phyloP scores from a whole-genome alignment of 2,329 filamentous ascomycete species.

The Ophiostoma sp. region DNA sequence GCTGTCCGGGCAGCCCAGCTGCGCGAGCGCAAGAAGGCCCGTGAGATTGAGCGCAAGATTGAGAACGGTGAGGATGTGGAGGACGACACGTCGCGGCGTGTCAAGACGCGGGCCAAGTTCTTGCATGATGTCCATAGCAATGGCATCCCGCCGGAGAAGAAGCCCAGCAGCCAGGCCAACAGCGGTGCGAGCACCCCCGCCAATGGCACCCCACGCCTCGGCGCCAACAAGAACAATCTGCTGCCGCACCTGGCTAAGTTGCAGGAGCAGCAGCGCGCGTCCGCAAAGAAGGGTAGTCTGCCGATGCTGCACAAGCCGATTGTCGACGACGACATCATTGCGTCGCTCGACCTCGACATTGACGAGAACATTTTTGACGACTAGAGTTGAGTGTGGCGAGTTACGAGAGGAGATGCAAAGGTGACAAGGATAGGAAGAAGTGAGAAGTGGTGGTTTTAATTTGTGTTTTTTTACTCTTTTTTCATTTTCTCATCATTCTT shows the following conservation, averaged over 20 bases:
- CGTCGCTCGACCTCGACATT: slow-evolving; percentile 82
- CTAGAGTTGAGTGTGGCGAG: background rate
- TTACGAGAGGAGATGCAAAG: background rate
- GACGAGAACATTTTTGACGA: slow-evolving; percentile 71
- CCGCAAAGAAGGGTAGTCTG: slow-evolving; percentile 61
- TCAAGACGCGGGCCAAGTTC: slow-evolving; percentile 68
- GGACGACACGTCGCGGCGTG: slow-evolving; percentile 60
- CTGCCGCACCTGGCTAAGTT: slow-evolving; percentile 57
- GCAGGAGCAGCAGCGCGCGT: slow-evolving; percentile 49
- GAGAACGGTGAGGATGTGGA: slow-evolving; percentile 63
- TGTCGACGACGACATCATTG: slow-evolving; percentile 92
- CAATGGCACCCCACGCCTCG: slow-evolving; percentile 50
- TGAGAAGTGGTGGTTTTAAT: too few species aligned
- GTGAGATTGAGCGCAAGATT: slow-evolving; percentile 60
- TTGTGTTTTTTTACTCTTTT: background rate
- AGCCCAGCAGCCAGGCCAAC: slow-evolving; percentile 39
- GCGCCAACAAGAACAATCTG: slow-evolving; percentile 44
- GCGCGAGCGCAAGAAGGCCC: slow-evolving; percentile 68
- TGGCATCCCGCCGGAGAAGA: slow-evolving; percentile 41
- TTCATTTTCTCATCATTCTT: background rate
- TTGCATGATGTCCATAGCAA: slow-evolving; percentile 61
- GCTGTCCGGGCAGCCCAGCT: slow-evolving; percentile 88
- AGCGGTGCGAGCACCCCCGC: slow-evolving; percentile 55
- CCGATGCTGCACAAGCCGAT: slow-evolving; percentile 74
- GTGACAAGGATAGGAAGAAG: background rate